Base-by-base conservation (phyloP, 345 rosid species). In the Mangifera indica region DNA sequence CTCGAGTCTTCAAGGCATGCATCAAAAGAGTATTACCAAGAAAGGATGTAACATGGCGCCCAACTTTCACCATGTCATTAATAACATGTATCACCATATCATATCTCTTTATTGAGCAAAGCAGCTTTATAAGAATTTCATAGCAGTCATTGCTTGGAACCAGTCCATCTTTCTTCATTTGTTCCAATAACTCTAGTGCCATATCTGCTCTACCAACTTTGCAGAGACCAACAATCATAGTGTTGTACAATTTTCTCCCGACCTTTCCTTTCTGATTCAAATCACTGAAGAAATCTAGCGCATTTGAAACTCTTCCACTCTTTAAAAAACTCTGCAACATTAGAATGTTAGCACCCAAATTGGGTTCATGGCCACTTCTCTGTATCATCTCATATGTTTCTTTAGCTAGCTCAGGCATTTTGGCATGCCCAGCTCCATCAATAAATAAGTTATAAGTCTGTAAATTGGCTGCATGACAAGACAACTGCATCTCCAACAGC, bases 371-470 rank as follows among this genome's bases (percentile, higher is more conserved):
- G 37, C 89, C 91, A 66, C 74, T 85, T 73, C 76, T 72, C 57
- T 18, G 79, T 89, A 95, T 92, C 82, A 85, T 77, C 76, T 90
- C 88, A 76, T 77, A 89, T 44, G 83, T 85, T 69, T 78, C 56
- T 80, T 88, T 88, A 48, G 96, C 97, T 45, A 95, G 77, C 32
- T 87, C 86, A 48, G 97, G 97, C 51, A 73, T 87, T 66, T 72
- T 78, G 57, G 92, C 89, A 77, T 72, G 72, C 72, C 92, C 98
- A 67, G 89, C 96, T 86, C 93, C 99, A 77, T 81, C 79, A 10
- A 92, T 87, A 83, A 89, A 90, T 66, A 71, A 59, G 75, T 88
- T 82, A 77, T 76, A 95, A 64, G 80, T 73, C 22, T 62, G 32
- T 73, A 24, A 11, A 42, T 66, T 72, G 22, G 80, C 77, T 77